Base-by-base conservation (phyloP, 2,329 filamentous ascomycete genomes). In the Sporothrix sp. region DNA sequence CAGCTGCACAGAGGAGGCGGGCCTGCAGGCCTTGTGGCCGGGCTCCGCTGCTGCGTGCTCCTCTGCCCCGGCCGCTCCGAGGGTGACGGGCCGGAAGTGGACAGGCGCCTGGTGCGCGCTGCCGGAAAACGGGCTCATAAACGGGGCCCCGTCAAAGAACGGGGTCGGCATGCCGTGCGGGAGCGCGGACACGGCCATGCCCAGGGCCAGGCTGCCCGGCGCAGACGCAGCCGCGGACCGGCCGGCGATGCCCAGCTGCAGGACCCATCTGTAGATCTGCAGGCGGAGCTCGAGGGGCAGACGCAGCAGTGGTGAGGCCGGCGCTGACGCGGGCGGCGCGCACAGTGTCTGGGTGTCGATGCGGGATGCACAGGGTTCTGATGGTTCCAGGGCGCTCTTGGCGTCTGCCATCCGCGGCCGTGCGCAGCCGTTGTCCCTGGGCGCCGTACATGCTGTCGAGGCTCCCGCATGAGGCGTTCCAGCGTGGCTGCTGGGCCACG, bases 261-360 rank as follows among this genome's bases (percentile, higher is more conserved):
- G 63, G 11, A 73, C 56, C 63, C 67, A 69, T 48, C 59, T 54
- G 58, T 75, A 76, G 30, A 76, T 70, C 49, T 70, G 64, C 11
- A 72, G 65, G 13, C 73, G 67, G 44, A 75, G 63, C 56, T 76
- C 73, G 13, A 66, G 57, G 1, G 72, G 70, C 5, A 73, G 59
- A 27, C 62, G 58, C 42, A 72, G 58, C 48, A 71, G 58, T 11
- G 58, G 36, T 4, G 28, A 47, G 9, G 16, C 33, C 28, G 33
- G 7, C 9, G 36, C 33, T 3, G 7, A 28, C 16, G 30, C 9
- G 8, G 14, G 9, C 11, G 11, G 39, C 20, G 23, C 10, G 30
- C 11, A 11, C 32, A 7, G 3, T 18, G 33, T 11, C 21, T 45
- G 28, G 8, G 42, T 13, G 4, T 21, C 25, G 6, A 28, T 10